phyloP scores from a whole-genome alignment of 225 moss, liverwort and hornwort species.

The Physcomitrellopsis africana region DNA sequence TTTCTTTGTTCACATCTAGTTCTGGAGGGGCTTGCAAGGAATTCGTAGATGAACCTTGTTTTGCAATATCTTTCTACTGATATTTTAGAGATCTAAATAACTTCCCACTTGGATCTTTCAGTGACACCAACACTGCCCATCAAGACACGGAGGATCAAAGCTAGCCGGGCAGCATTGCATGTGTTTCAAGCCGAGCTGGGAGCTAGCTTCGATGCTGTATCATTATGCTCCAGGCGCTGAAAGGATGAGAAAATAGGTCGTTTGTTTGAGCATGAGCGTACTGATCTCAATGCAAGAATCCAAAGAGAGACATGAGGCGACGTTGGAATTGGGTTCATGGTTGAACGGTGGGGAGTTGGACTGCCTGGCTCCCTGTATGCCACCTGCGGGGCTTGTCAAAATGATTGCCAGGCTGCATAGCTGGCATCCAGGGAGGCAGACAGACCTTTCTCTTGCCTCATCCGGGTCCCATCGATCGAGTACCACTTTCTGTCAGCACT shows the following conservation, averaged over 20 bases:
- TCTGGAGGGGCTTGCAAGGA: too few species aligned
- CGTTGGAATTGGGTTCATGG: neutral
- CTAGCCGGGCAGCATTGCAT: too few species aligned
- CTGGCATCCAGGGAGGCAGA: constrained; percentile 52
- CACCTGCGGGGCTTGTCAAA: constrained; percentile 59
- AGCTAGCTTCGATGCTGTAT: constrained; percentile 17
- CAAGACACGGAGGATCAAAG: too few species aligned
- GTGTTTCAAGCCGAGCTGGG: neutral
- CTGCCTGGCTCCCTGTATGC: constrained; percentile 69
- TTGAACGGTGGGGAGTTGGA: constrained; percentile 34
- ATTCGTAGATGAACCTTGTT: too few species aligned
- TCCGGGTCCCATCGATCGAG: constrained; percentile 38
- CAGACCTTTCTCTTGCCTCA: constrained; percentile 48
- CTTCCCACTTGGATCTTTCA: too few species aligned
- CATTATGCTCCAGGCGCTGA: neutral
- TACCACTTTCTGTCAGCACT: constrained; percentile 31
- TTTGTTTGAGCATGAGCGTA: constrained; percentile 19
- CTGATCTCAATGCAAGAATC: neutral
- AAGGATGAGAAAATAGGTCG: neutral
- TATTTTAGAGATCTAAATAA: too few species aligned
- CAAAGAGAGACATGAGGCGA: neutral
- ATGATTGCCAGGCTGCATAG: constrained; percentile 59
- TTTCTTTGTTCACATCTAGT: too few species aligned
- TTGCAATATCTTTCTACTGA: too few species aligned
- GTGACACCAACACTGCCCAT: too few species aligned